phyloP scores from a whole-genome alignment of 495 filamentous ascomycete species.

The Lophium mytilinum region DNA sequence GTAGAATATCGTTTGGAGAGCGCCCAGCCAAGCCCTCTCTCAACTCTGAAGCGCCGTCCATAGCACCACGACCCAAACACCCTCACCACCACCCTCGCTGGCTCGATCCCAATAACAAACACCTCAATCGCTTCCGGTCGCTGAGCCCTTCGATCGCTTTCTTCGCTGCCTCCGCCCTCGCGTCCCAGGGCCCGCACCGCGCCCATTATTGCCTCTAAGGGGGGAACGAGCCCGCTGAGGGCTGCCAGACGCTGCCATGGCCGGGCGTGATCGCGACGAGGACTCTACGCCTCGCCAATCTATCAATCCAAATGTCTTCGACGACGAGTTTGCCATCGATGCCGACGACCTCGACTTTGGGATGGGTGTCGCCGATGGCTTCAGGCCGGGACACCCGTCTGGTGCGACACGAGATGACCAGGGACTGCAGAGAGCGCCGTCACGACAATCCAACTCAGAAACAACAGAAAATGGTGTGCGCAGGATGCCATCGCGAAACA shows the following conservation, averaged over 20 bases:
- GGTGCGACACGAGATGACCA: not conserved
- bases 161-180: not conserved
- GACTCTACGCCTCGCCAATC: constrained; percentile 2
- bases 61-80: not conserved
- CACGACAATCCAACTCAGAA: constrained; percentile 3
- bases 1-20: not conserved
- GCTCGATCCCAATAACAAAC: not conserved
- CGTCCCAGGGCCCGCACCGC: not conserved
- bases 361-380: constrained; percentile 29
- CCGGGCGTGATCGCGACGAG: constrained; percentile 17
- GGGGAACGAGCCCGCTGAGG: not conserved
- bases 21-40: not conserved
- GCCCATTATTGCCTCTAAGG: not conserved
- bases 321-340: constrained; percentile 34
- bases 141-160: constrained; percentile 1
- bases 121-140: not conserved
- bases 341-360: constrained; percentile 23
- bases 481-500: constrained; percentile 21
- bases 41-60: no score
- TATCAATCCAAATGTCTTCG: constrained; percentile 32
- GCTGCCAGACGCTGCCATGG: constrained; percentile 12
- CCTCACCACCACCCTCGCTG: not conserved
- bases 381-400: constrained; percentile 14
- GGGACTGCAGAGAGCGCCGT: not conserved
- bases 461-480: constrained; percentile 7